Base-by-base conservation (phyloP, 2,329 filamentous ascomycete species). In the Fusarium tanahbumbuense region DNA sequence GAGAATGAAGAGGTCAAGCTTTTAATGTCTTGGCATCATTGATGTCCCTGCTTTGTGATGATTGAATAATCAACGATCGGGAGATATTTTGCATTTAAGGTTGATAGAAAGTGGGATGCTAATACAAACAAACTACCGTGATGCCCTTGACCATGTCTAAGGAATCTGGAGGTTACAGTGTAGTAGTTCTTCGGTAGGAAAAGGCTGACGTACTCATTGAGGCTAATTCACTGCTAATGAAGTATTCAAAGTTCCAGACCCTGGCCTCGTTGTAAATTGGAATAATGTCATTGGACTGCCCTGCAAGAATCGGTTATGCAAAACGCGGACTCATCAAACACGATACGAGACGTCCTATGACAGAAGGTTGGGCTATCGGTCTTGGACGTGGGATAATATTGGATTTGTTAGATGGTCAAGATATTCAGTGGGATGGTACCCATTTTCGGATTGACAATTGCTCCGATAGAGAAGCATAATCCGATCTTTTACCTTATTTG, bases 21-120 rank as follows among this genome's bases (percentile, higher is more conserved):
- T 23, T 52, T 20, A 18, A 40, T 23, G 34, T 50, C 68, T 69
- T 71, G 68, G 60, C 60, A 59, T 34, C 30, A 47, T 37, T 20
- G 44, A 56, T 41, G 46, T 34, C 45, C 23, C 53, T 66, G 64
- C 63, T 59, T 67, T 37, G 64, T 69, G 56, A 69, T 49, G 64
- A 56, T 41, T 56, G 49, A 66, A 56, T 69, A 64, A 71, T 59
- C 64, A 37, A 61, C 16, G n/a, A 41, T 42, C 34, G 23, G 32
- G n/a, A 37, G 10, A 20, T 41, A 53, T 22, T 20, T 23, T 42
- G 41, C 37, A 16, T 16, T 52, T 53, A 42, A 53, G 34, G 18
- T 28, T 53, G 49, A 61, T 6, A 28, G 28, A 15, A 34, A n/a
- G 34, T 37, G 34, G 34, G 34, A 37, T 18, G 34, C 34, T 37